phyloP scores from a whole-genome alignment of 1,284 basidiomycete genomes.

The Erythrobasidium hasegawianum region DNA sequence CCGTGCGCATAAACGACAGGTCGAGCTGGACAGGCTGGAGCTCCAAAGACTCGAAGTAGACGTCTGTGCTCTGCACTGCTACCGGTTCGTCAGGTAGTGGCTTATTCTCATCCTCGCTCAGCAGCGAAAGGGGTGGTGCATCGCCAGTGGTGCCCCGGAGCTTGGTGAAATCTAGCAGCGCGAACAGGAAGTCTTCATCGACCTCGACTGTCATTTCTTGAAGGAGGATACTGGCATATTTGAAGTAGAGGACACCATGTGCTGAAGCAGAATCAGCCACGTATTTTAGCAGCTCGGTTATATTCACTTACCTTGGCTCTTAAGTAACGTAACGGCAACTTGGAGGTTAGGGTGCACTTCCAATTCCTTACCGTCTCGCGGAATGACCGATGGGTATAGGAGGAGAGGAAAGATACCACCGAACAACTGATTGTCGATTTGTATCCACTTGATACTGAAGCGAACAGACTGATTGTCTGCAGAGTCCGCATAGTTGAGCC shows the following conservation, averaged over 20 bases:
- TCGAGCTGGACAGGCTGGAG: constrained; percentile 90
- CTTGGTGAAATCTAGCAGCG: constrained; percentile 85
- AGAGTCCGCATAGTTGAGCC: constrained; percentile 82
- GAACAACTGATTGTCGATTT: constrained; percentile 97
- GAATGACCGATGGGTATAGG: constrained; percentile 87
- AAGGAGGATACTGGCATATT: constrained; percentile 90
- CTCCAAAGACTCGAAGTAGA: constrained; percentile 97
- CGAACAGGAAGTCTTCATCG: constrained; percentile 94
- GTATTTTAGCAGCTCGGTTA: neutral
- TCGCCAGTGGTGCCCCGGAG: constrained; percentile 88
- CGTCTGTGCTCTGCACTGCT: constrained; percentile 63
- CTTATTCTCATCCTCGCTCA: constrained; percentile 46
- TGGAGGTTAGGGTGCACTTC: constrained; percentile 87
- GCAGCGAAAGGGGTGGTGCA: constrained; percentile 53
- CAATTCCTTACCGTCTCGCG: constrained; percentile 71
- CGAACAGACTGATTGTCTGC: constrained; percentile 75
- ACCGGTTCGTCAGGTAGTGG: constrained; percentile 74
- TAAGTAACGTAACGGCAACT: constrained; percentile 79
- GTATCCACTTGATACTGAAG: constrained; percentile 80
- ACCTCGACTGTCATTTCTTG: constrained; percentile 93
- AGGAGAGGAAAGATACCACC: constrained; percentile 94
- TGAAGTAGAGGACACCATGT: constrained; percentile 93
- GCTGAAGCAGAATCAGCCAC: constrained; percentile 54
- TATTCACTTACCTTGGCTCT: constrained; percentile 71
- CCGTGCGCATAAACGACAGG: constrained; percentile 95